Conservation (phyloP, 169 alveolate genomes). For the Cryptosporidium viatorum region DNA sequence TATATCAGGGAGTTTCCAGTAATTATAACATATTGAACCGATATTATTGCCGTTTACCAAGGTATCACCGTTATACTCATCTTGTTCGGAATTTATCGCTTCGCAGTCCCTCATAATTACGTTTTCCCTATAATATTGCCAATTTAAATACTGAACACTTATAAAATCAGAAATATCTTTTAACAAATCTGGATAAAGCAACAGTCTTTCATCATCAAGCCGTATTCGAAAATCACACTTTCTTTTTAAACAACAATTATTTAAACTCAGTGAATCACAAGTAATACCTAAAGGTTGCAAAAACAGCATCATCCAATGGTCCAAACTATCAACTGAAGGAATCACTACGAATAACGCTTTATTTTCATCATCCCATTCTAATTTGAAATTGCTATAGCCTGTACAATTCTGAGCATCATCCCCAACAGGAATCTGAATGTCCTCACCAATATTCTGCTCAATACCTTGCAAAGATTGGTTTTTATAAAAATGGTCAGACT, state of each 20-base stretch:
- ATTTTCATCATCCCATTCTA: constrained; percentile 67
- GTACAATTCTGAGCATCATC: neutral
- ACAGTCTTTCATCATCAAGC: constrained; percentile 70
- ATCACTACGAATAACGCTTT: constrained; percentile 36
- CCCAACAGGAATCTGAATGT: neutral
- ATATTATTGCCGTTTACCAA: neutral
- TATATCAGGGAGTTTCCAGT: constrained; percentile 30
- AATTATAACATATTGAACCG: neutral
- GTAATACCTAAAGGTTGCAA: constrained; percentile 71
- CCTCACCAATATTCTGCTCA: constrained; percentile 10
- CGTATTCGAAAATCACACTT: constrained; percentile 60
- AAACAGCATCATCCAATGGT: constrained; percentile 74
- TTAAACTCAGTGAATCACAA: constrained; percentile 27
- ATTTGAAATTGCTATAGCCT: constrained; percentile 42
- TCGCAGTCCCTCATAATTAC: constrained; percentile 13
- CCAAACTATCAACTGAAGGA: constrained; percentile 73
- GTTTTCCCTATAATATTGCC: constrained; percentile 15
- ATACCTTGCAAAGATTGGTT: neutral
- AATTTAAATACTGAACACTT: constrained; percentile 3
- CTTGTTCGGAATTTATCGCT: neutral
- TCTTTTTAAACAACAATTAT: constrained; percentile 36
- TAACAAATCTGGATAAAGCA: constrained; percentile 62
- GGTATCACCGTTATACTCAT: neutral
- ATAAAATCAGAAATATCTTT: constrained; percentile 53
- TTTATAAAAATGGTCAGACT: neutral